Evolutionary conservation across 2,329 filamentous ascomycete genomes (phyloP).

Genomic region (Zymoseptoria ardabiliae): DNA sequence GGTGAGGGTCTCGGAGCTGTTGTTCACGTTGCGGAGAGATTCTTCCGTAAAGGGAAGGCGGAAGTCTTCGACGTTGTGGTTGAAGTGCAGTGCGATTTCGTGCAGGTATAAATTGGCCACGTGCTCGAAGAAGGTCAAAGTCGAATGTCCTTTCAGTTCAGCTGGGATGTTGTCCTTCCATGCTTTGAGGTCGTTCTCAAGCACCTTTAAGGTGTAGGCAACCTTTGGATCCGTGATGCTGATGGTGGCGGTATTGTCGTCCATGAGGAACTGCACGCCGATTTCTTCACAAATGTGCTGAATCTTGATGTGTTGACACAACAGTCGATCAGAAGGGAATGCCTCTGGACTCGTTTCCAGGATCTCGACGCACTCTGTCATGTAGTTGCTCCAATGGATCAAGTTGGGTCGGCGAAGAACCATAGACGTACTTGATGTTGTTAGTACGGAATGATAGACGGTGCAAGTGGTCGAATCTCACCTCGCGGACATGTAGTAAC

Average conservation of each 20-base stretch:
- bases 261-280: conserved; percentile 50
- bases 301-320: conserved; percentile 52
- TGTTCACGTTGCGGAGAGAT: conserved; percentile 34
- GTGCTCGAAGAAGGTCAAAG: conserved; percentile 39
- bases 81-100: conserved; percentile 44
- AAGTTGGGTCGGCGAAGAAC: conserved; percentile 52
- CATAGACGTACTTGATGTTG: conserved; percentile 45
- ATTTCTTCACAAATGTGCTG: conserved; percentile 53
- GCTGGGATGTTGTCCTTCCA: conserved; percentile 40
- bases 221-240: conserved; percentile 50
- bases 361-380: conserved; percentile 54
- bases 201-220: conserved; percentile 47
- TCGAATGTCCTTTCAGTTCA: conserved; percentile 28
- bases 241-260: conserved; percentile 44
- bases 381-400: conserved; percentile 55
- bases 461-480: conserved; percentile 20
- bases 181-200: conserved; percentile 46
- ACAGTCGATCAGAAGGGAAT: conserved; percentile 47
- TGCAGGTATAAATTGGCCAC: conserved; percentile 44
- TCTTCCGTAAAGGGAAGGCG: conserved; percentile 39
- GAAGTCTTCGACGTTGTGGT: conserved; percentile 39
- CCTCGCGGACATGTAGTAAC: conserved; percentile 55
- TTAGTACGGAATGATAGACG: conserved; percentile 4
- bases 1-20: conserved; percentile 35
- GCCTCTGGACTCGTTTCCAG: conserved; percentile 51